A percentile compares a stretch with the other conserved stretches of the same genome.
phyloP scores from a whole-genome alignment of 2,329 filamentous ascomycete genomes.

The Zasmidium cellare region DNA sequence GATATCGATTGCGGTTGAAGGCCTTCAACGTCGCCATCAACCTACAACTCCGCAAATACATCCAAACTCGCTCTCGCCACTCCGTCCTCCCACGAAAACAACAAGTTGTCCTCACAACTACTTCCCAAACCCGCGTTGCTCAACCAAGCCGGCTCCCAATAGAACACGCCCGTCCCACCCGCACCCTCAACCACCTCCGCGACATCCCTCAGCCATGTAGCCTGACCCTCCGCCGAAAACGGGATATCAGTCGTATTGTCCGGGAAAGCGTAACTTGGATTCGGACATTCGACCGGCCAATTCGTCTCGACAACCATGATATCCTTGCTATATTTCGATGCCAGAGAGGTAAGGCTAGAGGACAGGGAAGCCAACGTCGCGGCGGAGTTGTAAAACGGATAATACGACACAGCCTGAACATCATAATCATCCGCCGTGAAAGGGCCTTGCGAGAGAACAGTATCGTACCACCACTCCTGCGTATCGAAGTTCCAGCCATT shows the following conservation, averaged over 20 bases:
- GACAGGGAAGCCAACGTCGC: constrained; percentile 28
- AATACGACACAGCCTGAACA: constrained; percentile 32
- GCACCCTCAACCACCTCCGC: constrained; percentile 22
- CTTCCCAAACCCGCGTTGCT: constrained; percentile 31
- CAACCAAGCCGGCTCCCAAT: constrained; percentile 36
- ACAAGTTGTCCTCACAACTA: constrained; percentile 30
- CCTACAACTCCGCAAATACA: constrained; percentile 17
- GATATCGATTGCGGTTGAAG: no score
- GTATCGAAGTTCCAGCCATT: constrained; percentile 35
- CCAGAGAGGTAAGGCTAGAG: constrained; percentile 24
- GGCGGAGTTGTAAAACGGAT: constrained; percentile 32
- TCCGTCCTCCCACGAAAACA: constrained; percentile 35
- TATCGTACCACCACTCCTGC: constrained; percentile 31
- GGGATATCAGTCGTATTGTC: constrained; percentile 27
- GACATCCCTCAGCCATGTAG: constrained; percentile 30
- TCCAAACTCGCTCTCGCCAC: constrained; percentile 21
- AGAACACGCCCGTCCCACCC: constrained; percentile 33
- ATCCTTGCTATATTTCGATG: constrained; percentile 27
- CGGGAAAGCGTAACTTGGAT: constrained; percentile 25
- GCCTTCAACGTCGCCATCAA: no score
- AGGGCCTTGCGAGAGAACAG: constrained; percentile 27
- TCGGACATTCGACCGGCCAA: constrained; percentile 32
- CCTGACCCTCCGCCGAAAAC: constrained; percentile 29
- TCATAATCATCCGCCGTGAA: constrained; percentile 28
- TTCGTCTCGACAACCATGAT: constrained; percentile 33